A percentile compares a stretch with the other conserved stretches of the same genome.
phyloP scores from a whole-genome alignment of 257 asterid species.

The Capsicum chinense region DNA sequence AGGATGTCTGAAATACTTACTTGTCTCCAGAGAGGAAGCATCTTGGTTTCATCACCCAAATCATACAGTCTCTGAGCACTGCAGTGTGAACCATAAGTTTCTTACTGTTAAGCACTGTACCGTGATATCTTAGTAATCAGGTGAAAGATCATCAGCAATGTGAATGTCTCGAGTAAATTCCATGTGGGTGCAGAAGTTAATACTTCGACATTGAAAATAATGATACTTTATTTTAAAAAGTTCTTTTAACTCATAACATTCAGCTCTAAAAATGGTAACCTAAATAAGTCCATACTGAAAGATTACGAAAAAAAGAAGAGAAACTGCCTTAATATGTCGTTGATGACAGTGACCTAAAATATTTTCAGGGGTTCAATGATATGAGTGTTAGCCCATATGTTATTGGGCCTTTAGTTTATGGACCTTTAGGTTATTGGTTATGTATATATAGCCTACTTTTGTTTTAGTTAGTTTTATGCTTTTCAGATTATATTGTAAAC shows the following conservation, averaged over 20 bases:
- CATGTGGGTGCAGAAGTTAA: background rate
- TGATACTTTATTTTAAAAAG: background rate
- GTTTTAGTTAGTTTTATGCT: no score
- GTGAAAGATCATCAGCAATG: background rate
- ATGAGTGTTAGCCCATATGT: no score
- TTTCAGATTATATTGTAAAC: no score
- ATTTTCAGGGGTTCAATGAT: background rate
- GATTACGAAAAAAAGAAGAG: background rate
- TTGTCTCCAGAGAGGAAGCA: conserved; percentile 99
- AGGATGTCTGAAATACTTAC: conserved; percentile 46
- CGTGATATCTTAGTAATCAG: conserved; percentile 23
- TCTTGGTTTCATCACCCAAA: conserved; percentile 89
- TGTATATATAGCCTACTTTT: no score
- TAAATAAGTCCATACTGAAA: background rate
- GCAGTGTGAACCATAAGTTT: conserved; percentile 38
- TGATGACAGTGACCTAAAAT: conserved; percentile 3
- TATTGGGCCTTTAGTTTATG: no score
- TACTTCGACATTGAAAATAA: background rate
- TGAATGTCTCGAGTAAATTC: background rate
- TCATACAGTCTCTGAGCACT: conserved; percentile 83
- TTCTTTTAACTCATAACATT: background rate
- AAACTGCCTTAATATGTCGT: background rate
- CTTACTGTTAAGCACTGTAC: conserved; percentile 3
- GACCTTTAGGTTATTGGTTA: no score
- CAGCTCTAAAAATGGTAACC: background rate